Evolutionary conservation across 1,284 basidiomycete species (phyloP), one percentile per base, ranked within the genome.

Genomic region (Prillingera fragicola): DNA sequence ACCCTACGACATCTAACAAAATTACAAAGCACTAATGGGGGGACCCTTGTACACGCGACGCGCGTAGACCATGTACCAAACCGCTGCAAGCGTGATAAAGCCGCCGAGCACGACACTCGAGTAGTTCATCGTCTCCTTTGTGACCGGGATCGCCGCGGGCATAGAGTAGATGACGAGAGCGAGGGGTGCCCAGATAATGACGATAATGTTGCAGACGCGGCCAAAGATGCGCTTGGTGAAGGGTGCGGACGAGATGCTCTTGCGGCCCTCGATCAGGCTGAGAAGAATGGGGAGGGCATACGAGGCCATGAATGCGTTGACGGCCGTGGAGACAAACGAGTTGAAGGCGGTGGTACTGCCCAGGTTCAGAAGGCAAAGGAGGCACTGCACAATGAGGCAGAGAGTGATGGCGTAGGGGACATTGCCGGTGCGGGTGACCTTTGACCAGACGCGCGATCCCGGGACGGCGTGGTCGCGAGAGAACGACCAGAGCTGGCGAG

Each of bases 91-190:
- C 17, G 57, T 38, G 15, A 63, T 58, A 44, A 73, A 71, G 8
- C 64, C 69, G 3, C 55, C 63, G 39, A 71, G 65, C 9, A 71
- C 68, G 14, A 67, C 69, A 7, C 57, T 61, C 13, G 68, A 65
- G 47, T 70, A 72, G 59, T 72, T 76, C 72, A 75, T 75, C 10
- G 63, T 70, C 9, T 47, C 39, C 1, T 70, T 47, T 7, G 65
- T 68, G 23, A 73, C 61, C 9, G 66, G 63, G 21, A 71, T 63
- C 6, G 70, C 69, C 2, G 67, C 73, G 2, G 74, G 50, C 43
- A 52, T 48, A 38, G 39, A 41, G 33, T 45, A 48, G 19, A 52
- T 41, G 27, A 52, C 43, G 7, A 48, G 32, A 3, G 42, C 50
- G 17, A 48, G 37, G 5, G 41, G 38, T 1, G 45, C 46, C 50